Conservation (phyloP, 1,284 basidiomycete genomes). For the Sporisorium iseilematis-ciliati region DNA sequence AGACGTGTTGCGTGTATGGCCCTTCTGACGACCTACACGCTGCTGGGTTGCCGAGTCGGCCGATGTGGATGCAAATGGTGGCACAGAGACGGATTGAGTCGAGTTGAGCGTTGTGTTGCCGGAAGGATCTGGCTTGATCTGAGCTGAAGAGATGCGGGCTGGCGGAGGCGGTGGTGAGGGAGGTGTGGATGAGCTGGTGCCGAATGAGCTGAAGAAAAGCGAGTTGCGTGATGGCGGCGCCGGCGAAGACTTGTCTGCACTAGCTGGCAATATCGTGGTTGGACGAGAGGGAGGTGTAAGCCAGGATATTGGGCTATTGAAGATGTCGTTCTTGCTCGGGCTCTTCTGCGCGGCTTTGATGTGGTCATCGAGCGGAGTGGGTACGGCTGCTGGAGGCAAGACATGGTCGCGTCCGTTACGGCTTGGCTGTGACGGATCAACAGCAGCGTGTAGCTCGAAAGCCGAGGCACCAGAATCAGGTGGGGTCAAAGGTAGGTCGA, state of each 20-base stretch:
- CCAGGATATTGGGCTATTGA: slow-evolving; percentile 41
- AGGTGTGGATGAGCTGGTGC: slow-evolving; percentile 18
- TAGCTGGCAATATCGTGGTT: background rate
- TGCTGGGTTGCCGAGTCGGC: slow-evolving; percentile 15
- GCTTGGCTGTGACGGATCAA: slow-evolving; percentile 1
- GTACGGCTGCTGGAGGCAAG: slow-evolving; percentile 4
- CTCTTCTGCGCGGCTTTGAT: slow-evolving; percentile 9
- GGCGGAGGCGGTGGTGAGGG: slow-evolving; percentile 30
- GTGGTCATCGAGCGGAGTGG: slow-evolving; percentile 4
- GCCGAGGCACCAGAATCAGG: slow-evolving; percentile 35
- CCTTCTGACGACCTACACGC: slow-evolving; percentile 14
- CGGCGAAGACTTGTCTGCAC: background rate
- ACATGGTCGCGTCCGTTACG: background rate
- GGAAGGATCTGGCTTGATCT: background rate
- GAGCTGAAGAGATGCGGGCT: slow-evolving; percentile 1
- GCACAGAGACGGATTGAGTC: background rate
- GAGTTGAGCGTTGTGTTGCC: background rate
- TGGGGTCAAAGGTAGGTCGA: slow-evolving; percentile 40
- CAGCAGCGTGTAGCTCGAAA: slow-evolving; percentile 22
- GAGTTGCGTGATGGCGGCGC: slow-evolving; percentile 38
- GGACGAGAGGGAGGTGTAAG: slow-evolving; percentile 48
- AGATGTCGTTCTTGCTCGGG: slow-evolving; percentile 59
- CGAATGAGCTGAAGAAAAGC: slow-evolving; percentile 44
- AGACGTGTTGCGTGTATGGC: slow-evolving; percentile 50
- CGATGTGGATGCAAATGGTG: background rate